A percentile compares a stretch with the other conserved stretches of the same genome.
Conservation (phyloP, 192 early-diverging fungal species). For the Rhizophagus prolifer region DNA sequence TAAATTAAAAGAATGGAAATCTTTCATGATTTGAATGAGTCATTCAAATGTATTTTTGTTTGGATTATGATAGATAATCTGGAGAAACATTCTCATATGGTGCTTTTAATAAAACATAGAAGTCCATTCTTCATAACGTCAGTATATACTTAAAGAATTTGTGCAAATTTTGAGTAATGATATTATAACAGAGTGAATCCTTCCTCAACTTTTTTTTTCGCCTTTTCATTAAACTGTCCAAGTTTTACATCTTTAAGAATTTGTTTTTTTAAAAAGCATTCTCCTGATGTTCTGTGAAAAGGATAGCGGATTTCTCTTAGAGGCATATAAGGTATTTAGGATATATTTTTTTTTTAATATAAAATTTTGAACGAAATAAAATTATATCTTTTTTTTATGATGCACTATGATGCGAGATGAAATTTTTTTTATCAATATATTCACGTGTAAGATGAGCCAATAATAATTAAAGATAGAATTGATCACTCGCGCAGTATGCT, state of each 20-base stretch:
- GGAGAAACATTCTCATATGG: background rate
- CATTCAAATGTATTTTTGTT: slow-evolving; percentile 1
- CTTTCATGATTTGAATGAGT: slow-evolving; percentile 1
- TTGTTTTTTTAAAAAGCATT: background rate
- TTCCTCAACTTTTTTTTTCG: background rate
- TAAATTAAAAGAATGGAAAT: background rate
- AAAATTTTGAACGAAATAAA: background rate
- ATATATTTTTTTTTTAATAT: background rate
- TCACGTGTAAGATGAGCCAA: too few species aligned
- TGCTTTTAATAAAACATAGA: background rate
- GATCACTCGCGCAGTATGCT: too few species aligned
- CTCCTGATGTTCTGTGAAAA: background rate
- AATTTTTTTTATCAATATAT: background rate
- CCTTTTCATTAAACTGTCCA: background rate
- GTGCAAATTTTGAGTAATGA: background rate
- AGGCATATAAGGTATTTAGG: background rate
- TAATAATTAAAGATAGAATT: too few species aligned
- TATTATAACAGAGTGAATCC: background rate
- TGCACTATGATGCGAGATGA: background rate
- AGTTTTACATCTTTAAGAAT: background rate
- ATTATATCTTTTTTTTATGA: background rate
- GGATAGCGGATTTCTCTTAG: background rate
- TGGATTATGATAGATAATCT: background rate
- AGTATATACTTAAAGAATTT: background rate
- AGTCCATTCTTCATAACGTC: background rate